Evolutionary conservation across 371 early-diverging fungal genomes (phyloP), one percentile per base, ranked within the genome.

Genomic region (Rhizopus microsporus): DNA sequence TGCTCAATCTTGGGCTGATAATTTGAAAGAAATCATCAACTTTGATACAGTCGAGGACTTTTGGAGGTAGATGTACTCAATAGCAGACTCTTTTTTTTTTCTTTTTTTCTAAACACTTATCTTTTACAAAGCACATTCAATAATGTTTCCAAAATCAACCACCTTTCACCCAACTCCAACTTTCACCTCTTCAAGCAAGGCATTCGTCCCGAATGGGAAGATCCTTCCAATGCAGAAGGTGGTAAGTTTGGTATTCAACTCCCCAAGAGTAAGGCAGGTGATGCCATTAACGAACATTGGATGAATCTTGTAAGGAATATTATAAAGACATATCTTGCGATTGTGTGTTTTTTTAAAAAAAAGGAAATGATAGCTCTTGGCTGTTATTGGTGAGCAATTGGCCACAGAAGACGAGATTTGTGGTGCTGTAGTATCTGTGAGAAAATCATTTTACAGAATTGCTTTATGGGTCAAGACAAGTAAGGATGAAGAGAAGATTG

Each of bases 151-250:
- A 87, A 87, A 59, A 83, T 93, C n/a, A 83, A 85, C 47, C 90
- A 93, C 45, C 76, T 97, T 61, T 77, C 87, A 13, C 70, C 81
- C 45, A 89, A 90, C 43, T 85, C 95, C 48, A 96, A 98, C 82
- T 94, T 96, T 70, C 96, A 98, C 65, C 74, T 99, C 56, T 99
- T 99, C 89, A 94, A 95, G 76, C 83, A 91, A 59, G 98, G 96
- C 33, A 85, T 99, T 59, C 87, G 89, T 75, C 99, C 99, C n/a
- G 92, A 91, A 89, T 99, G 99, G 99, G 99, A 99, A 80, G 99
- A 99, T 71, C 74, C 88, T n/a, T 88, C 82, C 44, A 99, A 99
- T 82, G 84, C 81, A 40, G 77, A 92, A 40, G 99, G 99, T 66
- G 99, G 99, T 34, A 95, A 96, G 72, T 96, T 99, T 91, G 88